Percentiles rank a stretch among this genome's conserved stretches.
Evolutionary conservation across 768 basidiomycete species (phyloP).

Genomic region (Glaciozyma antarctica): DNA sequence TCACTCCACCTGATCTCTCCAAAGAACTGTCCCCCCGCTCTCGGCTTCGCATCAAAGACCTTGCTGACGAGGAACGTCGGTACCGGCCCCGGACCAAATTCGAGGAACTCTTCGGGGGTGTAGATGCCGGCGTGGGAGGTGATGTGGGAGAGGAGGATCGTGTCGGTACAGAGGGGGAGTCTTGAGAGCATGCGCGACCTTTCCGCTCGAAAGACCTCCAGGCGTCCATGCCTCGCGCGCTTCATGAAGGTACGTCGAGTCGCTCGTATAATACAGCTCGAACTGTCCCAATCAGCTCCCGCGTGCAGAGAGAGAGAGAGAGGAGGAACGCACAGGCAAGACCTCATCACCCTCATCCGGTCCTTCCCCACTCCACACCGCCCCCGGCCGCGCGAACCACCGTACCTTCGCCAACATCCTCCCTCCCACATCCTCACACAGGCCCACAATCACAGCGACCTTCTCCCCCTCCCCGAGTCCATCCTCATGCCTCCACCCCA

Average conservation of each 20-base stretch:
- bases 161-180: constrained; percentile 22
- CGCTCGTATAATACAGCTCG: constrained; percentile 30
- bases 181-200: constrained; percentile 11
- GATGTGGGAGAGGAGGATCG: constrained; percentile 12
- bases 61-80: constrained; percentile 21
- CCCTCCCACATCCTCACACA: constrained; percentile 21
- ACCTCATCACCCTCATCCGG: not conserved
- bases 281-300: constrained; percentile 13
- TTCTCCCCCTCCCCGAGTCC: constrained; percentile 14
- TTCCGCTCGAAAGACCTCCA: constrained; percentile 1
- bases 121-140: constrained; percentile 8
- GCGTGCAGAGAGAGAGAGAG: not conserved
- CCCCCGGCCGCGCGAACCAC: constrained; percentile 18
- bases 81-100: not conserved
- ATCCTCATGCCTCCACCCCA: constrained; percentile 22
- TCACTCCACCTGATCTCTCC: constrained; percentile 18
- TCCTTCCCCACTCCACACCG: not conserved
- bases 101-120: not conserved
- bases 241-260: constrained; percentile 23
- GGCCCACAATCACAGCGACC: constrained; percentile 24
- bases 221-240: constrained; percentile 1
- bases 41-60: constrained; percentile 29
- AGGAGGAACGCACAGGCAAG: not conserved
- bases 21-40: constrained; percentile 15
- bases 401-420: constrained; percentile 5